Percentiles rank a stretch among this genome's conserved stretches.
Conservation (phyloP, 139 green algal genomes). For the Volvox reticuliferus region DNA sequence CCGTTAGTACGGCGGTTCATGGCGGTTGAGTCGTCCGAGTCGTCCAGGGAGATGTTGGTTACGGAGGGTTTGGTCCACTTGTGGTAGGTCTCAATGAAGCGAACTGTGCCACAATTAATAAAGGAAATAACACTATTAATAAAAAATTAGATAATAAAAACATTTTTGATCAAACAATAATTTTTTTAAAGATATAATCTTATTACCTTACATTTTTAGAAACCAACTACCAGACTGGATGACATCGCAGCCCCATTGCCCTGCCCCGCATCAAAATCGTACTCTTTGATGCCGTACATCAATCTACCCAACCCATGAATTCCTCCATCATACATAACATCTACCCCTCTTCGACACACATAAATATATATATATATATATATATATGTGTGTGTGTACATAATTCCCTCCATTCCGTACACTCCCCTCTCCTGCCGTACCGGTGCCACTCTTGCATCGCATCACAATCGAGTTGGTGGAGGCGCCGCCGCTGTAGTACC, state of each 20-base stretch:
- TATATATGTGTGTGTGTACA: background rate
- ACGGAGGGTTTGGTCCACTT: constrained; percentile 73
- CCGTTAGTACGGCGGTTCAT: background rate
- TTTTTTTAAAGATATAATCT: too few relatives aligned
- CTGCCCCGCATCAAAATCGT: too few relatives aligned
- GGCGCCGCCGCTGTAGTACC: constrained; percentile 77
- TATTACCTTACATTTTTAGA: background rate
- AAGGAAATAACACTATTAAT: background rate
- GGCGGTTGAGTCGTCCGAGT: constrained; percentile 26
- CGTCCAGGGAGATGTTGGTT: constrained; percentile 55
- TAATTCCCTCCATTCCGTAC: background rate
- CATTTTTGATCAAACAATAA: background rate
- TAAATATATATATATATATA: background rate
- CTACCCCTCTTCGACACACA: background rate
- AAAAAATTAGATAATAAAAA: background rate
- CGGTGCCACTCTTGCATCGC: constrained; percentile 78
- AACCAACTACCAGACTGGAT: background rate
- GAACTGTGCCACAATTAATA: constrained; percentile 50
- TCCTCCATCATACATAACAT: background rate
- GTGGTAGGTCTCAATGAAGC: constrained; percentile 80
- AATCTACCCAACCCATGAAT: background rate
- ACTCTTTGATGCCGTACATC: too few relatives aligned
- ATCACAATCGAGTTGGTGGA: constrained; percentile 87
- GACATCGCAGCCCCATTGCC: too few relatives aligned
- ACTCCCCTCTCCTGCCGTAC: constrained; percentile 5